phyloP scores from a whole-genome alignment of 108 stramenopile genomes.

The Cyclotella cryptica region DNA sequence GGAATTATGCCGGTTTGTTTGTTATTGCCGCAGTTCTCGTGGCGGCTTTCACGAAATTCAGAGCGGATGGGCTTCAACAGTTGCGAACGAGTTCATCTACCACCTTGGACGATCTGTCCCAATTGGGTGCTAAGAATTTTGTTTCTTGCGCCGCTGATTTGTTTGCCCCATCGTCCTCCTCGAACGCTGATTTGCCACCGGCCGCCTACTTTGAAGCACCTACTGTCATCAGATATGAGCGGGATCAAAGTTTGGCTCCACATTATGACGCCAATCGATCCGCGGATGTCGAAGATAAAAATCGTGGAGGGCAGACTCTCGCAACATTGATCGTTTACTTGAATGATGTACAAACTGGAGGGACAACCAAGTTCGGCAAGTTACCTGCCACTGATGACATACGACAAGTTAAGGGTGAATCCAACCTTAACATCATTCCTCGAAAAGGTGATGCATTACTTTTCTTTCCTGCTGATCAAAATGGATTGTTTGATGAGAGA shows the following conservation, averaged over 20 bases:
- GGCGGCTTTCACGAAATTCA: conserved; percentile 54
- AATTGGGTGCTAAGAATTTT: conserved; percentile 57
- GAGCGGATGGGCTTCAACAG: conserved; percentile 63
- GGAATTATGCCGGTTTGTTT: conserved; percentile 66
- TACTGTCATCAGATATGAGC: conserved; percentile 78
- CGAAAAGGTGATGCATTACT: conserved; percentile 75
- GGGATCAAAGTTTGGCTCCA: conserved; percentile 70
- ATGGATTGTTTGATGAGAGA: conserved; percentile 79
- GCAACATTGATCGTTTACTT: conserved; percentile 82
- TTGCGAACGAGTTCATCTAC: conserved; percentile 77
- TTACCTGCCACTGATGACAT: conserved; percentile 38
- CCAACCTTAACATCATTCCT: conserved; percentile 66
- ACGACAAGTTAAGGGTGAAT: conserved; percentile 40
- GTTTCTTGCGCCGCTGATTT: conserved; percentile 61
- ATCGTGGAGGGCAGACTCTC: conserved; percentile 83
- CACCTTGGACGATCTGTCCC: conserved; percentile 67
- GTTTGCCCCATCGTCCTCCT: conserved; percentile 37
- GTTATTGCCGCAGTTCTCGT: conserved; percentile 53
- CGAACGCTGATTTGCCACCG: conserved; percentile 15
- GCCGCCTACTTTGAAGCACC: conserved; percentile 78
- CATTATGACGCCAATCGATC: conserved; percentile 86
- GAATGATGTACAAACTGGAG: conserved; percentile 81
- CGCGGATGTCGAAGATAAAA: conserved; percentile 75
- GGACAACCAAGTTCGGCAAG: conserved; percentile 75
- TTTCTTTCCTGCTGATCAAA: conserved; percentile 83